Base-by-base conservation (phyloP, 768 basidiomycete species). In the Grammothele lineata region DNA sequence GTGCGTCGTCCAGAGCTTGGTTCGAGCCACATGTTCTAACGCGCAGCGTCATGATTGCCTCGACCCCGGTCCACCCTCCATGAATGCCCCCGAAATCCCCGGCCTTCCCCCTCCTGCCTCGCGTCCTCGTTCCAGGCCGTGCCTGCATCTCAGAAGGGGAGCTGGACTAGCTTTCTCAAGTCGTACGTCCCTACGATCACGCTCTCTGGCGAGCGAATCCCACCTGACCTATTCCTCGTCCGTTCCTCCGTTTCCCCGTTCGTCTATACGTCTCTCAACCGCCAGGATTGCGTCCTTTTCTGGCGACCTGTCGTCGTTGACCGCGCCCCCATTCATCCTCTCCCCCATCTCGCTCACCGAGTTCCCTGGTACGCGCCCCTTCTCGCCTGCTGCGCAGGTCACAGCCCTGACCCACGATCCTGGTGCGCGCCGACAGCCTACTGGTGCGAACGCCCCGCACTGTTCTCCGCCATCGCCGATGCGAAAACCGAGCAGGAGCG, bases 371-470 rank as follows among this genome's bases (percentile, higher is more conserved):
- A 50, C 49, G 79, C 62, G 30, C 37, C 35, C 12, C 17, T 33
- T 18, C 11, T 5, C 30, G 22, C 14, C 15, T 25, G 37, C 15
- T 10, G 21, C 30, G n/a, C 12, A 6, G 15, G 8, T 14, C 35
- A 36, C 35, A 19, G 21, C 36, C 36, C 23, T 11, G 22, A 27
- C 15, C 40, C 21, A n/a, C 34, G 19, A 27, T 43, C 12, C 54
- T 53, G 39, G 49, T 37, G 33, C 22, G 17, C 17, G n/a, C 33
- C 6, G 14, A 25, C 54, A 90, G 93, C 93, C 0, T 96, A 98
- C 67, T 98, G 95, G 95, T 91, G 92, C 61, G 95, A 98, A 64
- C 87, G 89, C 41, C 92, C 92, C 22, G 84, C 84, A 44, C 71
- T 92, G 44, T 97, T 99, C 60, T 81, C 92, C 3, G 81, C 80